Conservation (phyloP, 768 basidiomycete species). For the Serendipita indica region DNA sequence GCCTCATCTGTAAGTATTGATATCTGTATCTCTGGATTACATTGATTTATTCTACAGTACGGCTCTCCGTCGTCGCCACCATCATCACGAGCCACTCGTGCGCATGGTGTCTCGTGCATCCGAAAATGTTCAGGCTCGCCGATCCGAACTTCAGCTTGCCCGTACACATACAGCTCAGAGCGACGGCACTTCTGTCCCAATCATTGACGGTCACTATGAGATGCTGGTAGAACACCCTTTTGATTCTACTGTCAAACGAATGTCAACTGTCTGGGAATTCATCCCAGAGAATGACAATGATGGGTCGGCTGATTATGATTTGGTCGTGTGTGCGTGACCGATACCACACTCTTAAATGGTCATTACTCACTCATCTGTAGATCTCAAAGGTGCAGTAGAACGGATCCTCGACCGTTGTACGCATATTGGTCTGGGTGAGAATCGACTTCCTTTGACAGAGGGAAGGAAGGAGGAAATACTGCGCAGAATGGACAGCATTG, state of each 20-base stretch:
- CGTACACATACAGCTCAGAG: not conserved
- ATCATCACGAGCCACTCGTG: not conserved
- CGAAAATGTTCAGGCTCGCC: not conserved
- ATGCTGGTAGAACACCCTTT: slow-evolving; percentile 23
- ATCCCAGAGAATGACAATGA: not conserved
- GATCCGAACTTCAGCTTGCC: not conserved
- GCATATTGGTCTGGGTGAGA: slow-evolving; percentile 18
- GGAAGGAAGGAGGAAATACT: slow-evolving; percentile 18
- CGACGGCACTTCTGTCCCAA: not conserved
- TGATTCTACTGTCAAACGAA: slow-evolving; percentile 37
- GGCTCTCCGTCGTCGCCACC: not conserved
- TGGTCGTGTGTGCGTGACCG: slow-evolving; percentile 1
- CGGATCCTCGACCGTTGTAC: slow-evolving; percentile 36
- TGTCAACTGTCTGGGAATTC: slow-evolving; percentile 19
- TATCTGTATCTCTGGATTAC: not conserved
- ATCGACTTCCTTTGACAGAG: slow-evolving; percentile 18
- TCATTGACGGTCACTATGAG: slow-evolving; percentile 5
- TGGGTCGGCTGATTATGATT: not conserved
- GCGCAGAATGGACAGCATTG: slow-evolving; percentile 22
- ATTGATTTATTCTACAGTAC: not conserved
- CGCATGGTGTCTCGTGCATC: not conserved
- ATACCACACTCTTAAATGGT: not conserved
- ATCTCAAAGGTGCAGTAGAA: slow-evolving; percentile 30
- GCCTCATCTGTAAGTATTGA: not conserved
- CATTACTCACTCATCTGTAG: not conserved